Evolutionary conservation across 768 basidiomycete species (phyloP), one percentile per base, ranked within the genome.

Genomic region (Rhizopogon rudus): DNA sequence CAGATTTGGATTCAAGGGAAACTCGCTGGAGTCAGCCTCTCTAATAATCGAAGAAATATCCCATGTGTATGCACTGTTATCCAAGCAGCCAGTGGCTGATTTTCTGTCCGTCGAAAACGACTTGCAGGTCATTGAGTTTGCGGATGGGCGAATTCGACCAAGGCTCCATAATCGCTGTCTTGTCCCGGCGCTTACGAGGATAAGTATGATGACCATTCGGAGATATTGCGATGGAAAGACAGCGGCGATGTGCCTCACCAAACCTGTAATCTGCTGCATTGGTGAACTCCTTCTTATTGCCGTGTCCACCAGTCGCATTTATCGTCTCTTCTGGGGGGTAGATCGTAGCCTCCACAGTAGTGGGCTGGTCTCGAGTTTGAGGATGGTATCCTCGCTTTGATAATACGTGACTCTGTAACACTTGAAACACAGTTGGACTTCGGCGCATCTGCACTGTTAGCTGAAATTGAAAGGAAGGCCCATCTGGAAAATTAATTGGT

Each of bases 251-350:
- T 49, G 46, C 6, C 22, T 31, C 22, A 10, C 10, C 13, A 49
- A 22, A n/a, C 12, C n/a, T n/a, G 28, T 12, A 35, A 12, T 14
- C 16, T 44, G 14, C 25, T 44, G 43, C 35, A 9, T 20, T 29
- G 6, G 46, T 37, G 4, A 5, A 37, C 12, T 13, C 35, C 12
- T 37, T 12, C 10, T 13, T 3, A 9, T 37, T 9, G 71, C 2
- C 72, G 72, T 37, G 7, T 20, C 44, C 45, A 14, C 57, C 55
- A 33, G 43, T 46, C 8, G 52, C 58, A 46, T 81, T 64, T 44
- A 72, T 66, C 42, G 67, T 68, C 4, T 25, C 25, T 25, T 25
- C 25, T 25, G 25, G 25, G 0, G 25, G 4, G 25, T 25, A 71
- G 57, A 65, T 59, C 49, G 76, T 73, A 2, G 5, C 3, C 14